Percentiles rank a stretch among this genome's conserved stretches.
Conservation (phyloP, 768 basidiomycete species). For the Phanerochaete carnosa region DNA sequence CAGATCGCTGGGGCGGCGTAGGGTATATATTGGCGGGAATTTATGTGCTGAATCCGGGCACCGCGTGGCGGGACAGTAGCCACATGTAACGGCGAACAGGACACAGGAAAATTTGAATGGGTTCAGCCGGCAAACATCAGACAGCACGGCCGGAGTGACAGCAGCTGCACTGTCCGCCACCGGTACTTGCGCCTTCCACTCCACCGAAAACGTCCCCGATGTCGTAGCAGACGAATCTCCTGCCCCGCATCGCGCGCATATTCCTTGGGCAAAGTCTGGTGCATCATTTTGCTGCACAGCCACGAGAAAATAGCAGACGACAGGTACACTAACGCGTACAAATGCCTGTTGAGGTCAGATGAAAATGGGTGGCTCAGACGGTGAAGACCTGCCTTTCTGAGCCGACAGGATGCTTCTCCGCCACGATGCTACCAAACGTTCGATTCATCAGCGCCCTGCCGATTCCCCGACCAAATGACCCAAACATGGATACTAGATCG, state of each 20-base stretch:
- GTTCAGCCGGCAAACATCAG: not conserved
- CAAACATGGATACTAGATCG: not conserved
- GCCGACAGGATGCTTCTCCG: not conserved
- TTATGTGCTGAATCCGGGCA: not conserved
- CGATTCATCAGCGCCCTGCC: slow-evolving; percentile 2
- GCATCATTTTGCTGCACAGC: not conserved
- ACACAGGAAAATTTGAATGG: not conserved
- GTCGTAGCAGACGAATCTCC: too few relatives aligned
- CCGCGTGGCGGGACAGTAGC: slow-evolving; percentile 3
- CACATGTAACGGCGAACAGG: not conserved
- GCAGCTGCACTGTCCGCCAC: not conserved
- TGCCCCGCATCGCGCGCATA: too few relatives aligned
- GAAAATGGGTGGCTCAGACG: not conserved
- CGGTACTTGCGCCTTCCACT: not conserved
- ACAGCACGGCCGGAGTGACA: not conserved
- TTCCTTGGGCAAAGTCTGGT: too few relatives aligned
- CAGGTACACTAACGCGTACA: not conserved
- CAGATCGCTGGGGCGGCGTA: not conserved
- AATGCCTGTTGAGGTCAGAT: slow-evolving; percentile 1
- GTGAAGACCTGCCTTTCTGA: slow-evolving; percentile 5
- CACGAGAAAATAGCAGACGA: not conserved
- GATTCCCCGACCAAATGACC: not conserved
- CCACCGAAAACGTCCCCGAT: not conserved
- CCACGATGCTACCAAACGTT: slow-evolving; percentile 15
- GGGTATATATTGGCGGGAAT: not conserved